A percentile compares a stretch with the other conserved stretches of the same genome.
These are phyloP conservation scores for Pulveroboletus ravenelii DNA, from an alignment of 768 basidiomycete species.

Conservation along the genomic window DNA sequence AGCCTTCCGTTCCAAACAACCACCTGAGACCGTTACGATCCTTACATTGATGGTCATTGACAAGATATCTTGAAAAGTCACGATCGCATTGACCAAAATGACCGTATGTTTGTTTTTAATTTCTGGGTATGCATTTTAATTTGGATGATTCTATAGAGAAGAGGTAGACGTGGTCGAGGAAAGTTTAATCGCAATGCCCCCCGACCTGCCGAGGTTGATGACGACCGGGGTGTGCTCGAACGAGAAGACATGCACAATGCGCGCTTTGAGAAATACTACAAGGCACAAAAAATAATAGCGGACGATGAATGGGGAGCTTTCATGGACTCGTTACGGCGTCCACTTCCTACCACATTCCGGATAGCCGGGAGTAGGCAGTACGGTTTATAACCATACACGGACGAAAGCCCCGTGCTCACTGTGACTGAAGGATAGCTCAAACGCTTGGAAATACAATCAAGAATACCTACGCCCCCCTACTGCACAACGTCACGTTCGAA, in stretches of 20 bases:
- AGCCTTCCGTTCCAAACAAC: slow-evolving; percentile 31
- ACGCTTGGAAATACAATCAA: slow-evolving; percentile 77
- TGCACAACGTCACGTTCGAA: slow-evolving; percentile 72
- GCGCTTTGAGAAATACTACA: slow-evolving; percentile 64
- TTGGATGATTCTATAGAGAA: slow-evolving; percentile 8
- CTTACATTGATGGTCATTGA: neutral
- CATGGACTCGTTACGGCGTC: slow-evolving; percentile 56
- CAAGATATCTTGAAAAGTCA: neutral
- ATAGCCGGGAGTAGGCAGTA: slow-evolving; percentile 87
- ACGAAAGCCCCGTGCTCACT: neutral
- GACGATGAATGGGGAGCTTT: slow-evolving; percentile 79
- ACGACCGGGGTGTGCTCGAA: slow-evolving; percentile 47
- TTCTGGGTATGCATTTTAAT: neutral
- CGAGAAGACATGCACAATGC: slow-evolving; percentile 67
- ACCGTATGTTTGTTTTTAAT: slow-evolving; percentile 8
- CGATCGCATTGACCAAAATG: slow-evolving; percentile 9
- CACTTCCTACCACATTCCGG: slow-evolving; percentile 91
- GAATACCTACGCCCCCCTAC: slow-evolving; percentile 68
- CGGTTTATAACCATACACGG: slow-evolving; percentile 10
- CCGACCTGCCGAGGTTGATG: slow-evolving; percentile 26
- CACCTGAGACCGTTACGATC: neutral
- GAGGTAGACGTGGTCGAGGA: slow-evolving; percentile 12
- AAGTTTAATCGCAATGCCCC: slow-evolving; percentile 9
- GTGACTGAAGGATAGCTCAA: slow-evolving; percentile 49
- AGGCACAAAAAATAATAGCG: slow-evolving; percentile 68